Conservation (phyloP, 306 rosid species). For the Bauhinia variegata region DNA sequence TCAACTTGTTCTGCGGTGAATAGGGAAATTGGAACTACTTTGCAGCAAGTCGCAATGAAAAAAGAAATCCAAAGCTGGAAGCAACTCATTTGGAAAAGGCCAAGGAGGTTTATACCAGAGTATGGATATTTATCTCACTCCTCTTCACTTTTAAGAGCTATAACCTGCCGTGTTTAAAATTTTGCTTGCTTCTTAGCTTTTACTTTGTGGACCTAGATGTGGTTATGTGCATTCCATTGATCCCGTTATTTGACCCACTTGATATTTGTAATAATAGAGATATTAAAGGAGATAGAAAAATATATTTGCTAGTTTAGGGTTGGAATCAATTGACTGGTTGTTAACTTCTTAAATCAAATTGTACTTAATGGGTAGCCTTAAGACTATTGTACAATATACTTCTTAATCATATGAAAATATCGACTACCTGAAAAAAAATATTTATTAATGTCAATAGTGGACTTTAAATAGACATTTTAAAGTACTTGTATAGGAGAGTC, state of each 20-base stretch:
- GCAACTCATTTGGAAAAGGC: conserved; percentile 98
- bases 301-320: neutral
- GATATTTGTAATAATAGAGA: conserved; percentile 12
- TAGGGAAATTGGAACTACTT: conserved; percentile 99
- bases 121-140: conserved; percentile 36
- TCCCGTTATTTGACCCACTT: conserved; percentile 21
- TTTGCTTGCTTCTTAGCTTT: conserved; percentile 27
- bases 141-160: no score
- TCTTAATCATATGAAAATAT: no score
- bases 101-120: conserved; percentile 90
- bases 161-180: conserved; percentile 4
- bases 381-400: no score
- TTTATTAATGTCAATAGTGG: neutral
- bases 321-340: no score
- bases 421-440: no score
- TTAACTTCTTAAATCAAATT: no score
- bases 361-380: no score
- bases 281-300: neutral
- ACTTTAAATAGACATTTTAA: neutral
- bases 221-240: conserved; percentile 20
- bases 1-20: conserved; percentile 41
- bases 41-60: conserved; percentile 96
- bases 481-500: neutral
- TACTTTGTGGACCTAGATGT: conserved; percentile 21
- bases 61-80: conserved; percentile 96